phyloP scores from a whole-genome alignment of 805 yeast species.

The Huiozyma sinensis region DNA sequence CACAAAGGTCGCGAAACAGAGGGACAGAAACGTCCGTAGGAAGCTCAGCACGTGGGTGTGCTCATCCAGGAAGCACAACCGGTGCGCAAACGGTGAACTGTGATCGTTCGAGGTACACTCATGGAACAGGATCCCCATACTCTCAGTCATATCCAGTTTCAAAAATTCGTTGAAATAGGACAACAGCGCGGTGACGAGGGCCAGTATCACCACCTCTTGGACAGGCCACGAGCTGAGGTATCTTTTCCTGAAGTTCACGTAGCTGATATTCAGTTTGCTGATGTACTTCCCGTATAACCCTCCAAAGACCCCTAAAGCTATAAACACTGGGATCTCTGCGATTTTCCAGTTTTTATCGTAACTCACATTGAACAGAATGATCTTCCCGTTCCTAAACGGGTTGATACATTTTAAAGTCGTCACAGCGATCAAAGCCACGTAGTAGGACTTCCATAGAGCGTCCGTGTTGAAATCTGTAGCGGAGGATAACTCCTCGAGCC shows the following conservation, averaged over 20 bases:
- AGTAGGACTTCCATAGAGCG: constrained; percentile 85
- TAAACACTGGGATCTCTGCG: constrained; percentile 72
- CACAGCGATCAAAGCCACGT: constrained; percentile 82
- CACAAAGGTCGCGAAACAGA: constrained; percentile 59
- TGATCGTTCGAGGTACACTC: constrained; percentile 48
- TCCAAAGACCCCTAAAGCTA: constrained; percentile 78
- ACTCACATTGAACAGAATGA: constrained; percentile 84
- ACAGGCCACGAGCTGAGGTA: constrained; percentile 40
- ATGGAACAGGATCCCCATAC: constrained; percentile 81
- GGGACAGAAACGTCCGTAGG: constrained; percentile 36
- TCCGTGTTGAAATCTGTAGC: constrained; percentile 60
- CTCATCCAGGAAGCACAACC: constrained; percentile 31
- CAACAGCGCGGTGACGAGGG: constrained; percentile 59
- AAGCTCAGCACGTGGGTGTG: constrained; percentile 19
- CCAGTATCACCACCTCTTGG: constrained; percentile 59
- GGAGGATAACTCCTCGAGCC: constrained; percentile 74
- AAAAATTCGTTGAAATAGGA: constrained; percentile 80
- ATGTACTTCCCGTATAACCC: constrained; percentile 81
- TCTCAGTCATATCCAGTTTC: constrained; percentile 85
- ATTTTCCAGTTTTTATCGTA: constrained; percentile 82
- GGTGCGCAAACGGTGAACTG: constrained; percentile 30
- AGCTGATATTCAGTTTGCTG: constrained; percentile 62
- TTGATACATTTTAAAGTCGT: constrained; percentile 68
- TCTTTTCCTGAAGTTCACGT: constrained; percentile 65
- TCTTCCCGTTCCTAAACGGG: constrained; percentile 91